phyloP scores from a whole-genome alignment of 345 rosid genomes.

The Lumnitzera racemosa region DNA sequence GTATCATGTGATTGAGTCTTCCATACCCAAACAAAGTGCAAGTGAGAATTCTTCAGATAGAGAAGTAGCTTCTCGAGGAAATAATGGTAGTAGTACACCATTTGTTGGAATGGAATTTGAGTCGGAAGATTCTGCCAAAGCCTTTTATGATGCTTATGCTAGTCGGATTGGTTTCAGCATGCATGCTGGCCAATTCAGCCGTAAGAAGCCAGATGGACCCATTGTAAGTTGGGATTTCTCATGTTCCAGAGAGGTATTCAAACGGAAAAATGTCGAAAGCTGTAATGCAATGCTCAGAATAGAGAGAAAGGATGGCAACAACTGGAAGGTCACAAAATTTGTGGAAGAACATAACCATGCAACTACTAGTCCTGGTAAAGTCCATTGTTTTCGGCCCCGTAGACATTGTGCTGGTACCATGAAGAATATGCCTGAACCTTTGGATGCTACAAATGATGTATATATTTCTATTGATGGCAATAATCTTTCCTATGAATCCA shows the following conservation, averaged over 20 bases:
- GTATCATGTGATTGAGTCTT: slow-evolving; percentile 5
- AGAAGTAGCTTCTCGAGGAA: slow-evolving; percentile 17
- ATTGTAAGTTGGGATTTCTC: slow-evolving; percentile 50
- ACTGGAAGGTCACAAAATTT: slow-evolving; percentile 51
- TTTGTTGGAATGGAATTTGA: slow-evolving; percentile 52
- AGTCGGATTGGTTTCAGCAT: slow-evolving; percentile 38
- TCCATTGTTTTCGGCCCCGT: slow-evolving; percentile 47
- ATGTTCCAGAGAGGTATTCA: slow-evolving; percentile 45
- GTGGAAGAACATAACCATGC: slow-evolving; percentile 61
- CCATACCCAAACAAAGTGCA: slow-evolving; percentile 8
- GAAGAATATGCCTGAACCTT: slow-evolving; percentile 27
- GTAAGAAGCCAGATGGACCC: slow-evolving; percentile 54
- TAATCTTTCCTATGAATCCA: slow-evolving; percentile 26
- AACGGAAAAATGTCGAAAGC: slow-evolving; percentile 45
- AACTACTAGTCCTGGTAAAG: slow-evolving; percentile 27
- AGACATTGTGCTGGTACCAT: slow-evolving; percentile 47
- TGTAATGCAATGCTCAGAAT: slow-evolving; percentile 60
- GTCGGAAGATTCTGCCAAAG: slow-evolving; percentile 45
- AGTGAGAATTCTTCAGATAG: slow-evolving; percentile 17
- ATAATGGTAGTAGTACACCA: slow-evolving; percentile 23
- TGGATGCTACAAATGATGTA: slow-evolving; percentile 26
- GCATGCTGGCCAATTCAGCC: slow-evolving; percentile 45
- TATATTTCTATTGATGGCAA: slow-evolving; percentile 31
- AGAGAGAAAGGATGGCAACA: slow-evolving; percentile 37
- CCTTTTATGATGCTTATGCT: slow-evolving; percentile 43